Evolutionary conservation across 768 basidiomycete genomes (phyloP).

Genomic region (Melanogaster broomeanus): DNA sequence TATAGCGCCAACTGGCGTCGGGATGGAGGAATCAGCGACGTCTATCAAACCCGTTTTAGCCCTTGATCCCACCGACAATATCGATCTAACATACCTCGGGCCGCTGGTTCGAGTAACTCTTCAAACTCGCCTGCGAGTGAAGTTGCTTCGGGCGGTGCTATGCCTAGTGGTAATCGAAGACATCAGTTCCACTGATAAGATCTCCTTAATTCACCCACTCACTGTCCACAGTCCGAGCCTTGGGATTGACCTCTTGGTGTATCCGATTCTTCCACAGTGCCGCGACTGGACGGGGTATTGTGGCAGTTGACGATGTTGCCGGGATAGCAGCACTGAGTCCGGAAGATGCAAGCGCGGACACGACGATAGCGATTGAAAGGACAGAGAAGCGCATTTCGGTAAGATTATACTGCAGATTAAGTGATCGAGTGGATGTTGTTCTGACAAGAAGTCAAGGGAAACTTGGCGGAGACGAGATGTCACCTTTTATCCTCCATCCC

Average conservation of each 20-base stretch:
- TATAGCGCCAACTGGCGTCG: not conserved
- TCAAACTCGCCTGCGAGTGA: no score
- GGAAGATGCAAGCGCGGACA: conserved; percentile 15
- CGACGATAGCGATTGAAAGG: conserved; percentile 8
- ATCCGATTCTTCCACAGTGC: conserved; percentile 20
- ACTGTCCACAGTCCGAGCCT: conserved; percentile 2
- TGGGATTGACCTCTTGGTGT: conserved; percentile 20
- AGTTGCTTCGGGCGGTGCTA: no score
- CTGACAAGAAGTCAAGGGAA: not conserved
- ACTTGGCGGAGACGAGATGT: not conserved
- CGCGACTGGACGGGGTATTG: not conserved
- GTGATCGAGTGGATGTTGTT: not conserved
- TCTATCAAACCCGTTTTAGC: no score
- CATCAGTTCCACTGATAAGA: conserved; percentile 3
- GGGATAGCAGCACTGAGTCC: conserved; percentile 17
- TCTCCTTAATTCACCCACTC: not conserved
- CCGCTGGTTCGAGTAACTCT: not conserved
- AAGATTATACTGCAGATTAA: conserved; percentile 2
- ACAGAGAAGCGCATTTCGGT: conserved; percentile 17
- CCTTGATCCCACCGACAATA: no score
- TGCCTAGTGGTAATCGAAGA: no score
- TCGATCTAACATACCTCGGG: not conserved
- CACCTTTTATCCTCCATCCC: conserved; percentile 14
- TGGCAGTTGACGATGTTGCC: not conserved
- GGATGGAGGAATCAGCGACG: not conserved